Percentiles rank a stretch among this genome's conserved stretches.
phyloP scores from a whole-genome alignment of 768 basidiomycete genomes.

The Russula olivacea region DNA sequence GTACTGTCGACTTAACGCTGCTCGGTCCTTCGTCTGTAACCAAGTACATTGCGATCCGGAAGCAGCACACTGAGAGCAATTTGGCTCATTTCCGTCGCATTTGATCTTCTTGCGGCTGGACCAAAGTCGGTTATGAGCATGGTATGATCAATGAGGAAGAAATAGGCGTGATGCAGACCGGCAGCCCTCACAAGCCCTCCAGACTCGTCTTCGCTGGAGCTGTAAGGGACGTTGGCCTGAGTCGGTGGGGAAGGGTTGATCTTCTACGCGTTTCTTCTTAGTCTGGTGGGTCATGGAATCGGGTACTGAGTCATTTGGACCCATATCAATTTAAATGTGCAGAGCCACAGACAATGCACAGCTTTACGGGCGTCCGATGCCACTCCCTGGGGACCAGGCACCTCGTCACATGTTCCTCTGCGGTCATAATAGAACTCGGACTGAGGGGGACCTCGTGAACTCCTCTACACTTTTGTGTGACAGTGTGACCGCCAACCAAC shows the following conservation, averaged over 20 bases:
- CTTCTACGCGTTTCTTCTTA: constrained; percentile 78
- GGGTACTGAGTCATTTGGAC: constrained; percentile 17
- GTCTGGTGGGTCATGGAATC: constrained; percentile 45
- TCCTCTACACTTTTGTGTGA: background rate
- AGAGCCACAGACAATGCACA: constrained; percentile 1
- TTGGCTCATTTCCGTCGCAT: constrained; percentile 83
- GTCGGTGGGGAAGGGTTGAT: constrained; percentile 43
- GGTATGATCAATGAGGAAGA: constrained; percentile 8
- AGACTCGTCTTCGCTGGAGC: constrained; percentile 73
- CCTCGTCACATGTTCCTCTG: background rate
- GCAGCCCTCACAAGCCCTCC: constrained; percentile 88
- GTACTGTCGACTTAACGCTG: constrained; percentile 84
- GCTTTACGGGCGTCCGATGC: background rate
- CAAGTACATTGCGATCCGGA: constrained; percentile 79
- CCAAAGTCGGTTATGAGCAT: constrained; percentile 13
- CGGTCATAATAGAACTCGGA: background rate
- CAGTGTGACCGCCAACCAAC: constrained; percentile 5
- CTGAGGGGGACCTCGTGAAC: constrained; percentile 5
- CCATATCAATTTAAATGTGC: constrained; percentile 22
- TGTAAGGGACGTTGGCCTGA: constrained; percentile 63
- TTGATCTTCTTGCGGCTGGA: constrained; percentile 87
- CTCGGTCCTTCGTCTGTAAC: constrained; percentile 88
- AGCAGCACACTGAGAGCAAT: constrained; percentile 72
- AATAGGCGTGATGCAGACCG: constrained; percentile 45
- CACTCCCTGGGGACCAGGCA: constrained; percentile 11